Evolutionary conservation across 1,139 yeast species (phyloP).

Genomic region (Petasospora fabianii): DNA sequence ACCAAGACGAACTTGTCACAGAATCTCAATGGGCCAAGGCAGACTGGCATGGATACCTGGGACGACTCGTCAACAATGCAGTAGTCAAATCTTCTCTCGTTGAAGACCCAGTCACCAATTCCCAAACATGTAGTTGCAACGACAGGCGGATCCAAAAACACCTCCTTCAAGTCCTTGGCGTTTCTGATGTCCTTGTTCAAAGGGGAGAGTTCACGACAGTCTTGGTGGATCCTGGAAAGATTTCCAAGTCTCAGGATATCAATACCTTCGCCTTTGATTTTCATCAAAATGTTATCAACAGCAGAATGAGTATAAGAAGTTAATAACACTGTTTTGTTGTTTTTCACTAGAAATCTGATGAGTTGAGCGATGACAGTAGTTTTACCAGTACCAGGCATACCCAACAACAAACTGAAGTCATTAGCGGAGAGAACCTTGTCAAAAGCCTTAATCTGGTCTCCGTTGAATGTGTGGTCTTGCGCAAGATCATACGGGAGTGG

Average conservation of each 20-base stretch:
- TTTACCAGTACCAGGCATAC: conserved; percentile 99
- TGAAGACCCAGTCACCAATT: conserved; percentile 55
- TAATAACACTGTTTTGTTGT: conserved; percentile 65
- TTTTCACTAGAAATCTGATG: conserved; percentile 54
- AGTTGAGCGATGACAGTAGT: conserved; percentile 86
- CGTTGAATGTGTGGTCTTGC: conserved; percentile 41
- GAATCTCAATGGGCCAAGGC: conserved; percentile 79
- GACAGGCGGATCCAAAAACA: conserved; percentile 58
- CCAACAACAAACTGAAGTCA: conserved; percentile 79
- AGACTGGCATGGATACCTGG: conserved; percentile 86
- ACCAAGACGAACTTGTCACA: conserved; percentile 82
- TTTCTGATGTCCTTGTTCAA: conserved; percentile 37
- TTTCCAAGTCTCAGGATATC: conserved; percentile 59
- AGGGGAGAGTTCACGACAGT: conserved; percentile 53
- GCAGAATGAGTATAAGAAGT: conserved; percentile 95
- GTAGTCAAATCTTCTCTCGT: conserved; percentile 68
- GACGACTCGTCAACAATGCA: conserved; percentile 97
- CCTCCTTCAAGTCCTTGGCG: conserved; percentile 41
- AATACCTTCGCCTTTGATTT: conserved; percentile 50
- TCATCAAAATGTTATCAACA: conserved; percentile 84
- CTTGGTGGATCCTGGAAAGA: conserved; percentile 56
- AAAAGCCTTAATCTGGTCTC: conserved; percentile 69
- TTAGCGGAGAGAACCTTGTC: conserved; percentile 58
- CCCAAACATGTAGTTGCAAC: conserved; percentile 92
- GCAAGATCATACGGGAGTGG: conserved; percentile 28